phyloP scores from a whole-genome alignment of 1,139 yeast species.

The Candida smagusa region DNA sequence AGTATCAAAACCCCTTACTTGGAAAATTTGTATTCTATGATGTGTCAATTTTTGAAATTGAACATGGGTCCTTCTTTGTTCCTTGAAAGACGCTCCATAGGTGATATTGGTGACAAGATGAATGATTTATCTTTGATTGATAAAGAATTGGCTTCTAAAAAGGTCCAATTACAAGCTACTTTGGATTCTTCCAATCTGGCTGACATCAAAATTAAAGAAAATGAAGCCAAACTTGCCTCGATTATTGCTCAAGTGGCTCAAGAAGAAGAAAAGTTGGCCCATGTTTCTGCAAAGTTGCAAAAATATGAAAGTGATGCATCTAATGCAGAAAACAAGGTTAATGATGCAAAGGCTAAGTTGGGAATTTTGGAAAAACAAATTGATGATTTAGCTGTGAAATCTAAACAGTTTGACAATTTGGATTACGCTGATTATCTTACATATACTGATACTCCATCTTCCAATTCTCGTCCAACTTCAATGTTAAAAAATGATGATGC shows the following conservation, averaged over 20 bases:
- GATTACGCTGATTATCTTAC: neutral
- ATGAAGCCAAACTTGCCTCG: constrained; percentile 7
- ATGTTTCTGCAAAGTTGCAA: neutral
- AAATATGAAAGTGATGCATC: neutral
- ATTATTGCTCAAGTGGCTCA: constrained; percentile 4
- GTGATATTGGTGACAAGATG: constrained; percentile 2
- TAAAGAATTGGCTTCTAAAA: constrained; percentile 20
- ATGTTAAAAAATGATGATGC: neutral
- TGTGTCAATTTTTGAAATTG: constrained; percentile 63
- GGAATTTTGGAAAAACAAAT: constrained; percentile 1
- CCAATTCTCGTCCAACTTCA: neutral
- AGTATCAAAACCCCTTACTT: constrained; percentile 85
- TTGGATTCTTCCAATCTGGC: no score
- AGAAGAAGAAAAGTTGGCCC: constrained; percentile 4
- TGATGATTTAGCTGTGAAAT: neutral
- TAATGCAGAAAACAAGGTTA: neutral
- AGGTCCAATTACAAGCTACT: constrained; percentile 3
- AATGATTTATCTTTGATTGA: constrained; percentile 18
- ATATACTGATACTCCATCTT: neutral
- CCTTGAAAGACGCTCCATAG: neutral
- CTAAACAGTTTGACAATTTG: neutral
- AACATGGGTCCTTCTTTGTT: constrained; percentile 38
- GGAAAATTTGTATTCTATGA: constrained; percentile 78
- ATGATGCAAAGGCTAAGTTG: constrained; percentile 1
- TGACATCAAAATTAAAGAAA: no score